Conservation (phyloP, 352 stramenopile species). For the Globisporangium lucens region DNA sequence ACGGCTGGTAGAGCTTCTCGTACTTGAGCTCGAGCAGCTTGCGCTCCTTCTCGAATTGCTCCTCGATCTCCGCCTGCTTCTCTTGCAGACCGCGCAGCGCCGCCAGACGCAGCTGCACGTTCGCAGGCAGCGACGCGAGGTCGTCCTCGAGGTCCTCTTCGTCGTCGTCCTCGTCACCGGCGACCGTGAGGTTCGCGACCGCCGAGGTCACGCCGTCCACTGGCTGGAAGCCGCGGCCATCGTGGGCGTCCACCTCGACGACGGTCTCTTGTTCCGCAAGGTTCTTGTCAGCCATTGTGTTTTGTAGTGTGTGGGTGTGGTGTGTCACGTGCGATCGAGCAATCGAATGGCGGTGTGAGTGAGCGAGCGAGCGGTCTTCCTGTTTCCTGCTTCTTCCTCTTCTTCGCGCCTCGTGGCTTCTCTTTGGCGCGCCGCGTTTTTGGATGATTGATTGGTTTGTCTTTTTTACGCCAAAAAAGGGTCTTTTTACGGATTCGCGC, state of each 20-base stretch:
- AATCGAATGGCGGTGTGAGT: conserved; percentile 18
- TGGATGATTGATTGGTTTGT: conserved; percentile 13
- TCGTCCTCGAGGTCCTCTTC: conserved; percentile 51
- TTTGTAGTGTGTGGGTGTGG: background rate
- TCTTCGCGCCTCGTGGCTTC: background rate
- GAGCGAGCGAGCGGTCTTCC: background rate
- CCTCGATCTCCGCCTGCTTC: conserved; percentile 68
- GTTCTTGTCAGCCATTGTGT: conserved; percentile 41
- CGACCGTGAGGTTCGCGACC: conserved; percentile 35
- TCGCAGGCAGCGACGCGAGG: conserved; percentile 59
- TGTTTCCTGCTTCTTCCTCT: background rate
- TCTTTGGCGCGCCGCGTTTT: conserved; percentile 3
- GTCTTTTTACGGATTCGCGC: conserved; percentile 1
- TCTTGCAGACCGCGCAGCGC: conserved; percentile 77
- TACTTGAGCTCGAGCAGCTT: conserved; percentile 85
- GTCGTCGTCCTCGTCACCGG: conserved; percentile 17
- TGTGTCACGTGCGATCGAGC: background rate
- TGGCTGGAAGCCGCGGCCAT: conserved; percentile 62
- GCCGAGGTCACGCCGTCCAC: conserved; percentile 40
- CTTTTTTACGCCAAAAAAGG: conserved; percentile 9
- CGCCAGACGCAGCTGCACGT: conserved; percentile 67
- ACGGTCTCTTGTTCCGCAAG: conserved; percentile 41
- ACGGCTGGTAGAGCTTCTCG: conserved; percentile 84
- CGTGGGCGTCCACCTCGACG: conserved; percentile 59
- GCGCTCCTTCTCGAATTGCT: conserved; percentile 85